Conservation (phyloP, 1,139 yeast genomes). For the Debaryomyces subglobosus region DNA sequence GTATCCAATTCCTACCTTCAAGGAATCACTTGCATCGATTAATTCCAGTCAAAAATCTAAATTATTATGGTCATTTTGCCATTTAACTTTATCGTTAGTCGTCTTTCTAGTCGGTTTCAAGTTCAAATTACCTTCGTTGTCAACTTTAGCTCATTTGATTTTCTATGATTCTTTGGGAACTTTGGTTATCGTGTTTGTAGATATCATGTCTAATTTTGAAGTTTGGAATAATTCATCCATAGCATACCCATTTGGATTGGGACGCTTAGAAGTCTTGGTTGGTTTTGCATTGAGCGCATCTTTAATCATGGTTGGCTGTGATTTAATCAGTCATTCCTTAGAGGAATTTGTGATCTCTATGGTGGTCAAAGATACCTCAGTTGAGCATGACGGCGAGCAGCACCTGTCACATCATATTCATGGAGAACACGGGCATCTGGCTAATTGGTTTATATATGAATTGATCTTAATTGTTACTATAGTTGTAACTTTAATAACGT, state of each 20-base stretch:
- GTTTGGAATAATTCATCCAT: slow-evolving; percentile 89
- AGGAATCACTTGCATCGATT: slow-evolving; percentile 63
- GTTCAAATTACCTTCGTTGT: slow-evolving; percentile 60
- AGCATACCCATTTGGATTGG: slow-evolving; percentile 88
- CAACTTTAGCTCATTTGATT: slow-evolving; percentile 83
- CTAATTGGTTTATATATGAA: slow-evolving; percentile 39
- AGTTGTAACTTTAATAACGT: slow-evolving; percentile 38
- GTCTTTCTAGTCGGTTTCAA: slow-evolving; percentile 66
- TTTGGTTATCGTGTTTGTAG: slow-evolving; percentile 68
- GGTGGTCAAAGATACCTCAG: slow-evolving; percentile 35
- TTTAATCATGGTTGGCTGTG: slow-evolving; percentile 87
- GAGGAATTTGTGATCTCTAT: slow-evolving; percentile 68
- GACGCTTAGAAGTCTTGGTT: slow-evolving; percentile 81
- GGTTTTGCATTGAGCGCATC: slow-evolving; percentile 89
- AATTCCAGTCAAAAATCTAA: slow-evolving; percentile 56
- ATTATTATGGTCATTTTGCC: slow-evolving; percentile 67
- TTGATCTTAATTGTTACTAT: slow-evolving; percentile 30
- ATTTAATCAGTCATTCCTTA: slow-evolving; percentile 77
- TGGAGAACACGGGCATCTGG: slow-evolving; percentile 38
- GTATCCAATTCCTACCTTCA: slow-evolving; percentile 74
- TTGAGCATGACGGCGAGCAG: slow-evolving; percentile 28
- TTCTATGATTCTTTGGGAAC: slow-evolving; percentile 88
- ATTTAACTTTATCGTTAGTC: slow-evolving; percentile 55
- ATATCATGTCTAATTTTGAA: slow-evolving; percentile 83
- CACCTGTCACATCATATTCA: slow-evolving; percentile 58